These are phyloP conservation scores for Epichloe festucae DNA, from an alignment of 2,329 filamentous ascomycete species.

Conservation along the genomic window DNA sequence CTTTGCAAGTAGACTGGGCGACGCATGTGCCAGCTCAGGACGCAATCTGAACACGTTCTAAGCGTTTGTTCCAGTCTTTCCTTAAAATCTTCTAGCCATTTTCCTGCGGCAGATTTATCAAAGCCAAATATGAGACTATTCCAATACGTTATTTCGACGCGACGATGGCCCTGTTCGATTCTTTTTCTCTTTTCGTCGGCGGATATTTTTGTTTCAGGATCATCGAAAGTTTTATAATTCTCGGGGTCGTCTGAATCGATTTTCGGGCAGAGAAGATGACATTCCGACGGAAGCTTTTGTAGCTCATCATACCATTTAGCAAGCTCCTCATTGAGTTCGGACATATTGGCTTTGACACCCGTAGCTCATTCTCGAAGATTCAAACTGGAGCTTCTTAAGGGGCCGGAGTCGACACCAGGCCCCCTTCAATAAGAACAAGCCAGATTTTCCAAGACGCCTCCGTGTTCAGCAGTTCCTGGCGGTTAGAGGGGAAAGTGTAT, in stretches of 20 bases:
- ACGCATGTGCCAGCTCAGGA: slow-evolving; percentile 60
- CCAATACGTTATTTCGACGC: slow-evolving; percentile 51
- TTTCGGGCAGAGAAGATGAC: slow-evolving; percentile 58
- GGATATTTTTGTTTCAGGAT: slow-evolving; percentile 36
- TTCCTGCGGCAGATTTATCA: slow-evolving; percentile 43
- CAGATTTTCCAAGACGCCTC: neutral
- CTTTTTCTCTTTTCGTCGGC: slow-evolving; percentile 36
- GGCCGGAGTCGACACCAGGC: neutral
- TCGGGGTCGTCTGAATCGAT: slow-evolving; percentile 47
- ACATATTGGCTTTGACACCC: slow-evolving; percentile 19
- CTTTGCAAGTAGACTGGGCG: slow-evolving; percentile 50
- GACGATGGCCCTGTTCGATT: slow-evolving; percentile 40
- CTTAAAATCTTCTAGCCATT: slow-evolving; percentile 47
- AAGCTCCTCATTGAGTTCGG: slow-evolving; percentile 26
- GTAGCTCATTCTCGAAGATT: slow-evolving; percentile 3
- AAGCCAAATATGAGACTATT: slow-evolving; percentile 59
- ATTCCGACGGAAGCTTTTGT: slow-evolving; percentile 29
- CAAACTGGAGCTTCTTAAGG: neutral
- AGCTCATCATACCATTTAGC: slow-evolving; percentile 30
- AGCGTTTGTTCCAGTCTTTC: slow-evolving; percentile 44
- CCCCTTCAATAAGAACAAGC: neutral
- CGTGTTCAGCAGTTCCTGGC: neutral
- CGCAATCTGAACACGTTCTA: slow-evolving; percentile 54
- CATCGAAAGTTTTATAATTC: slow-evolving; percentile 41
- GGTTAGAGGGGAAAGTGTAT: neutral